Evolutionary conservation across 306 rosid genomes (phyloP).

Genomic region (Luffa acutangula): DNA sequence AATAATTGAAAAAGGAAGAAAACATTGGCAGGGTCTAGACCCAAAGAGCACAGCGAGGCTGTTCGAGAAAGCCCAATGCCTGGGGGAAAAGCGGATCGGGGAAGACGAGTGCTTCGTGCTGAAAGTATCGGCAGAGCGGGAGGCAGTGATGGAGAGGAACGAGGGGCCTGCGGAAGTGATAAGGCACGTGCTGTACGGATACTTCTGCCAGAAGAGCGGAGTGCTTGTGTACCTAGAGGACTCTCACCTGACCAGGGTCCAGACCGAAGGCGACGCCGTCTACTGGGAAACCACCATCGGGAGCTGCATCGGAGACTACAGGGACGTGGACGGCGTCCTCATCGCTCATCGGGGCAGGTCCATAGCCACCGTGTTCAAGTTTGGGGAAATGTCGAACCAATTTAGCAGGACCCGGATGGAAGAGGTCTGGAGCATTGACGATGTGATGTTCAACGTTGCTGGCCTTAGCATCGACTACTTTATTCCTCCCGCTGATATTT

Average conservation of each 20-base stretch:
- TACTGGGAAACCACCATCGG: conserved; percentile 98
- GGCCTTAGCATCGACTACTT: conserved; percentile 86
- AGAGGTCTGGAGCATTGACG: conserved; percentile 86
- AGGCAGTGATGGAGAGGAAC: conserved; percentile 68
- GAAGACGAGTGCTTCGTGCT: conserved; percentile 72
- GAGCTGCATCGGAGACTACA: conserved; percentile 71
- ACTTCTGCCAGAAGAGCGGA: conserved; percentile 90
- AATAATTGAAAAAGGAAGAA: neutral
- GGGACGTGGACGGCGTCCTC: conserved; percentile 65
- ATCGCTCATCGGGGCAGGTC: conserved; percentile 92
- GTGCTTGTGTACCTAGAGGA: conserved; percentile 86
- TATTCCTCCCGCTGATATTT: conserved; percentile 80
- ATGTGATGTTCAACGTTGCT: conserved; percentile 79
- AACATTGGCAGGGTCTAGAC: conserved; percentile 56
- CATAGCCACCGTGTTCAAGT: conserved; percentile 74
- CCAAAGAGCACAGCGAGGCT: conserved; percentile 85
- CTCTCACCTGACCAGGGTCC: conserved; percentile 81
- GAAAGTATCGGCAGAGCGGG: conserved; percentile 69
- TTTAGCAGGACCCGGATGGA: conserved; percentile 86
- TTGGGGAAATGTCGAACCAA: conserved; percentile 65
- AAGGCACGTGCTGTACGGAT: conserved; percentile 78
- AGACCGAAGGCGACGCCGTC: conserved; percentile 40
- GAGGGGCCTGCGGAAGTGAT: conserved; percentile 91
- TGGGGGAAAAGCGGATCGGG: conserved; percentile 80
- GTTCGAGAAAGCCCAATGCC: conserved; percentile 81